Conservation (phyloP, 2,329 filamentous ascomycete genomes). For the Xylaria polymorpha region DNA sequence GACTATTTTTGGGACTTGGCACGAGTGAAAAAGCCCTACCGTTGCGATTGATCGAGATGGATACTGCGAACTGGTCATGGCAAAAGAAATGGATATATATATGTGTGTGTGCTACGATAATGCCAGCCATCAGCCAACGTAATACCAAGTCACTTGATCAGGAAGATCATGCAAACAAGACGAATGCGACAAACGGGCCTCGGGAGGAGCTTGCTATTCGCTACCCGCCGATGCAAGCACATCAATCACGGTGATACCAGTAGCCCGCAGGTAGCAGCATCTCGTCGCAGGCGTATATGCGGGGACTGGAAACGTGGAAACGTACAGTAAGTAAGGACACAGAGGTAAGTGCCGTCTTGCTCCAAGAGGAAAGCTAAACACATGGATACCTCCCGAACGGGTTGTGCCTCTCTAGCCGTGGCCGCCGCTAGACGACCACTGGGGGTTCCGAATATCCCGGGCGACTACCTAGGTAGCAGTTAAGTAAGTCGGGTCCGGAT, state of each 20-base stretch:
- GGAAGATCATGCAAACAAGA: not conserved
- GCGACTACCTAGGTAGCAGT: not conserved
- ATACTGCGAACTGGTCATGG: not conserved
- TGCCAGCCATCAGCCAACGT: not conserved
- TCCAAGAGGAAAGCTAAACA: constrained; percentile 12
- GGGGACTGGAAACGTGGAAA: not conserved
- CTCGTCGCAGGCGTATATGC: not conserved
- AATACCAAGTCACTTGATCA: not conserved
- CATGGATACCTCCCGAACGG: constrained; percentile 18
- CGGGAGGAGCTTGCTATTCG: not conserved
- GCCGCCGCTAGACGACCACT: constrained; percentile 1
- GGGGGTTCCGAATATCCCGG: constrained; percentile 9
- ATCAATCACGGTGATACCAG: constrained; percentile 3
- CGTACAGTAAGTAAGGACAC: not conserved
- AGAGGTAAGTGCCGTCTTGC: too few species aligned
- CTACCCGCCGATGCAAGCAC: constrained; percentile 7
- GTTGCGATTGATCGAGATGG: not conserved
- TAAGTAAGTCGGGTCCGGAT: not conserved
- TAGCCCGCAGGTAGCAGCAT: not conserved
- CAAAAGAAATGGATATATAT: not conserved
- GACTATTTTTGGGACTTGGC: constrained; percentile 24
- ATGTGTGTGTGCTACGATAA: not conserved
- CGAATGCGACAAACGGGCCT: constrained; percentile 13
- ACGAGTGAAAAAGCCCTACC: not conserved
- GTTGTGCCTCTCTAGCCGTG: constrained; percentile 8